A percentile compares a stretch with the other conserved stretches of the same genome.
Evolutionary conservation across 257 asterid species (phyloP).

Genomic region (Solanum sejunctum): DNA sequence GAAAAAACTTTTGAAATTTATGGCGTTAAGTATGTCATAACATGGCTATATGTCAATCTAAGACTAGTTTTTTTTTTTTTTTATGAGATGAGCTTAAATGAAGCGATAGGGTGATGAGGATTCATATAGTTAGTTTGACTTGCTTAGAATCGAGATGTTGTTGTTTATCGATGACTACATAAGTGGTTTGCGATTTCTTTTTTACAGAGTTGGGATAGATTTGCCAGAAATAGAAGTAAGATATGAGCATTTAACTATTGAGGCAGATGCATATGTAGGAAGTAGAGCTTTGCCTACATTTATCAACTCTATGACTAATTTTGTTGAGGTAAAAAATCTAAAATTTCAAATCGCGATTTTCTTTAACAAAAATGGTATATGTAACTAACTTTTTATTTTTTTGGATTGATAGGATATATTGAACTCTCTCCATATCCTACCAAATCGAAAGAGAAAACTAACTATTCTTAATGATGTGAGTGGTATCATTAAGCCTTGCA

Average conservation of each 20-base stretch:
- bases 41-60: not conserved
- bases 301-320: not conserved
- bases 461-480: conserved; percentile 50
- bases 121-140: not conserved
- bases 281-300: not conserved
- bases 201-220: not conserved
- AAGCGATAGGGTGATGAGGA: not conserved
- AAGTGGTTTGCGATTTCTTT: not conserved
- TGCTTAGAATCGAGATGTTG: not conserved
- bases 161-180: not conserved
- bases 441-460: conserved; percentile 35
- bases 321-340: not conserved
- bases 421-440: conserved; percentile 24
- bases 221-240: not conserved
- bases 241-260: not conserved
- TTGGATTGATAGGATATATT: not conserved
- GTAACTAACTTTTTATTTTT: not conserved
- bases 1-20: not conserved
- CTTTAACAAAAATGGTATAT: not conserved
- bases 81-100: not conserved
- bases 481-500: conserved; percentile 55
- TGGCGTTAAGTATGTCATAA: not conserved
- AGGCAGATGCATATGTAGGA: not conserved
- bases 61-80: not conserved
- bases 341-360: not conserved